Evolutionary conservation across 305 asterid species (phyloP), one percentile per base, ranked within the genome.

Genomic region (Rubia balearica): DNA sequence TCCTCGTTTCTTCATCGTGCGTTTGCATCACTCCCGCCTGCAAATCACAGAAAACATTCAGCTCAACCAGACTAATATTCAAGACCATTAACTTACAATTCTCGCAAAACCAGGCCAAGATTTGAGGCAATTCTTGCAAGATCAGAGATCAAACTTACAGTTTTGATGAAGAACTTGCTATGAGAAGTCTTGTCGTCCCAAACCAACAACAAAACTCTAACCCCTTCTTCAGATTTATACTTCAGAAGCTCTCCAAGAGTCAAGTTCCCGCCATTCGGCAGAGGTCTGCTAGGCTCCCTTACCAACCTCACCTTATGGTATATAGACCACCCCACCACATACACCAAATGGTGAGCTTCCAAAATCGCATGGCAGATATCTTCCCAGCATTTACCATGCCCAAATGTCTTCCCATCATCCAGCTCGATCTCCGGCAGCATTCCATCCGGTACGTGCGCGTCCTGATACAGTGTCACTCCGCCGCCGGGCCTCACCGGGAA

Each of bases 121-220:
- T 45, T 8, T 1, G 16, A 48, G 38, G 38, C 48, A 38, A 38
- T n/a, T 17, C 13, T 38, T 16, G 67, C 1, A 63, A 48, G 41
- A 68, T n/a, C 33, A 30, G 51, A 61, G 49, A 0, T 12, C 53
- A 27, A 72, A 91, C 61, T 7, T 74, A 91, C 98, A 77, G 97
- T 94, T 8, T 91, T 90, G 68, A 94, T 80, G 75, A 87, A 87
- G 80, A 94, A 88, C 81, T 87, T 94, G 87, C 79, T 88, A 72
- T 94, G 99, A 17, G 99, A 94, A 80, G 99, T 94, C 82, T 89
- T 94, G 53, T 94, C 99, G 75, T 94, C 99, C 99, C 99, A 94
- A 80, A 94, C 99, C 79, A 94, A 67, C 79, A 94, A 64, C 67
- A 91, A 75, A 10, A 94, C 99, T 77, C 99, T 79, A 22, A 91